Evolutionary conservation across 805 yeast species (phyloP), one percentile per base, ranked within the genome.

Genomic region (Blastobotrys americana): DNA sequence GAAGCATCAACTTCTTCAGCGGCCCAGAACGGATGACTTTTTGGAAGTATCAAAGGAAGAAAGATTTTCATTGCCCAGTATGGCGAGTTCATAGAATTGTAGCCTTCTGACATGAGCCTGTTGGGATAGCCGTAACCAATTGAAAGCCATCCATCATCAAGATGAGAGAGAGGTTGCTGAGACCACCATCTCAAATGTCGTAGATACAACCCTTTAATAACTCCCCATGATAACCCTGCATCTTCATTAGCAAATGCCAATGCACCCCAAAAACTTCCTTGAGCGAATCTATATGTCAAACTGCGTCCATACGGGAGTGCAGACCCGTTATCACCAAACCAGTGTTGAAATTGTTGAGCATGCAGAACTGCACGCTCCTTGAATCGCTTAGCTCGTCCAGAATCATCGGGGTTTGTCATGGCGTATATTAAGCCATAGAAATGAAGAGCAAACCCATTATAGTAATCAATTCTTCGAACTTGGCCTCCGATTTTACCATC

Each of bases 381-480:
- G 39, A 46, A 58, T 23, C 45, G 43, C 21, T 54, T 39, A 23
- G 53, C 38, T 28, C 59, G 47, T 39, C 5, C 40, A 22, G 45
- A 35, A 36, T 58, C 63, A 28, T 43, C 45, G 5, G 57, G 53
- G 36, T 35, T 39, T 20, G 43, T 27, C 16, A 40, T 50, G 17
- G 43, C 33, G 45, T 60, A 60, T 37, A 60, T 44, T 19, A 60
- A 40, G n/a, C 56, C 53, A 46, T 58, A 60, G 39, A 50, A 57
- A 41, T 60, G 65, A 39, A 60, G 55, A 3, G 65, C 64, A 51
- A 54, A 60, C 4, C 61, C 54, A 43, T 59, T 57, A 43, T 60
- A 60, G 46, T 60, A 56, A 45, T 60, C 64, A 31, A 59, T 52
- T 22, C 54, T 52, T 31, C 44, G 46, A 27, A 46, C 44, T 20